phyloP scores from a whole-genome alignment of 1,284 basidiomycete genomes.

The Dichomitus squalens region DNA sequence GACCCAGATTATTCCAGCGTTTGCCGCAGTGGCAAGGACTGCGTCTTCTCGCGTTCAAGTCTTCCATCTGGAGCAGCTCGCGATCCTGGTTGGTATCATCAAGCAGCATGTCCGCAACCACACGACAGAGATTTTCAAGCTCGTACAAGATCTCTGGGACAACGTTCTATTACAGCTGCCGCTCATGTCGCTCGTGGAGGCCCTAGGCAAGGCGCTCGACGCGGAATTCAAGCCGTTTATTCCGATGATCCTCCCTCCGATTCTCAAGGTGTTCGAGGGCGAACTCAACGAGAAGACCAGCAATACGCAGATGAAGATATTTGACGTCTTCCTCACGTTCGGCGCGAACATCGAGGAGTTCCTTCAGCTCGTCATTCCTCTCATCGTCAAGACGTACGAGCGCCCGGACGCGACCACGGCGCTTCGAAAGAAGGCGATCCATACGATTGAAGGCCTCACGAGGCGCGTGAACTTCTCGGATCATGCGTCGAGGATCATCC shows the following conservation, averaged over 20 bases:
- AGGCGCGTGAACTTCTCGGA: slow-evolving; percentile 98
- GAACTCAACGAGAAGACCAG: slow-evolving; percentile 81
- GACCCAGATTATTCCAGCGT: slow-evolving; percentile 93
- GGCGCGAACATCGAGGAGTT: slow-evolving; percentile 98
- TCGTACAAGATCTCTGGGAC: slow-evolving; percentile 91
- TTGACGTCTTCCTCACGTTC: slow-evolving; percentile 94
- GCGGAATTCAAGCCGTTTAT: slow-evolving; percentile 98
- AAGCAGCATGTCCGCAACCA: slow-evolving; percentile 98
- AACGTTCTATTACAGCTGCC: slow-evolving; percentile 87
- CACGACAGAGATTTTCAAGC: slow-evolving; percentile 79
- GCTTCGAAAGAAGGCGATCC: slow-evolving; percentile 87
- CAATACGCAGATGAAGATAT: slow-evolving; percentile 86
- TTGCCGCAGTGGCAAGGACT: slow-evolving; percentile 85
- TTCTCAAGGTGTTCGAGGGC: slow-evolving; percentile 91
- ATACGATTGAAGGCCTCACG: slow-evolving; percentile 90
- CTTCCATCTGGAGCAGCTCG: slow-evolving; percentile 95
- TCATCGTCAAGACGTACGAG: slow-evolving; percentile 93
- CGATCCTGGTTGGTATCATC: slow-evolving; percentile 95
- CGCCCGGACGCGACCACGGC: slow-evolving; percentile 74
- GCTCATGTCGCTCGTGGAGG: slow-evolving; percentile 92
- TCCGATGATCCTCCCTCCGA: slow-evolving; percentile 88
- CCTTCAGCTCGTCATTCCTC: slow-evolving; percentile 94
- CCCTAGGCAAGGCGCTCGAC: slow-evolving; percentile 93
- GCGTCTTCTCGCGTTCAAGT: slow-evolving; percentile 87
- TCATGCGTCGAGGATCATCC: slow-evolving; percentile 96